phyloP scores from a whole-genome alignment of 331 rosid species.

The Rosa hybrid region DNA sequence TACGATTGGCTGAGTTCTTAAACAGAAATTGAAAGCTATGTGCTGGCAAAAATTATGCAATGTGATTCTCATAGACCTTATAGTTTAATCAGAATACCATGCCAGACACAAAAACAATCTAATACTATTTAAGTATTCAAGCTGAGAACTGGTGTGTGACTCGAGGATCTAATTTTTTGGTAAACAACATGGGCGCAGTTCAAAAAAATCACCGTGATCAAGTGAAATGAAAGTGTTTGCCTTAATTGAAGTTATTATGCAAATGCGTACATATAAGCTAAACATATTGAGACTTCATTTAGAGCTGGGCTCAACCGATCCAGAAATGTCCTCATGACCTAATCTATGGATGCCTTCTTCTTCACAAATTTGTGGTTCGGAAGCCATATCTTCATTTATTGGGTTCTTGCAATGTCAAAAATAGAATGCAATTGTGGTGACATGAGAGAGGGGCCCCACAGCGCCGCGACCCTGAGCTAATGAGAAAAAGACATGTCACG shows the following conservation, averaged over 20 bases:
- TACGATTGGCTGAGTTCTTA: conserved; percentile 32
- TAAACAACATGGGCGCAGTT: background rate
- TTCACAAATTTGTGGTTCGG: no score
- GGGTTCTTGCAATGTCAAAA: no score
- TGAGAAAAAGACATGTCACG: no score
- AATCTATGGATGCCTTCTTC: no score
- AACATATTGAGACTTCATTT: background rate
- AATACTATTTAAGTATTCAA: background rate
- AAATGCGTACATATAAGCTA: background rate
- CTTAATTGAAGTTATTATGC: background rate
- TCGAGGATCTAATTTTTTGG: background rate
- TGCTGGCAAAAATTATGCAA: conserved; percentile 20
- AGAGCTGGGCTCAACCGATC: background rate
- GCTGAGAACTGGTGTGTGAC: background rate
- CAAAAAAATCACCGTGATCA: background rate
- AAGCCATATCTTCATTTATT: no score
- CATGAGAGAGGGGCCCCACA: no score
- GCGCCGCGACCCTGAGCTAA: no score
- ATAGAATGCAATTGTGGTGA: no score
- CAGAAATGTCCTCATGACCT: no score
- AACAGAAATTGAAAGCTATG: conserved; percentile 38
- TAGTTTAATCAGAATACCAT: conserved; percentile 29
- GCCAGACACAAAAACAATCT: conserved; percentile 19
- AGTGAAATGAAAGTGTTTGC: background rate
- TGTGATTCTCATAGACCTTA: conserved; percentile 6